These are phyloP conservation scores for Coniella vitis DNA, from an alignment of 2,329 filamentous ascomycete genomes.

Conservation along the genomic window DNA sequence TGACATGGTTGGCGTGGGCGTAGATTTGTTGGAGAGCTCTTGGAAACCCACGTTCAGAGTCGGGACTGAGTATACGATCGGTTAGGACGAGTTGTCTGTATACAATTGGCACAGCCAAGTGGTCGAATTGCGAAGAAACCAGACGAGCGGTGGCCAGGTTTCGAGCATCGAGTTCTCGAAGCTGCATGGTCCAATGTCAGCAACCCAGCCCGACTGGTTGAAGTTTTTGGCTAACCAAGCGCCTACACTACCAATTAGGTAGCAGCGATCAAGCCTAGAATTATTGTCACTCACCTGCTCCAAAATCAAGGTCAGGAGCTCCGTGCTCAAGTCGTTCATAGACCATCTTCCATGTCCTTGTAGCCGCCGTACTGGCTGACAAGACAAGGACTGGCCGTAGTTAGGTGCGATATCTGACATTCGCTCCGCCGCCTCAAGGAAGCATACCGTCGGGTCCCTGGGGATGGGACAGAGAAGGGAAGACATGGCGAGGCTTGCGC, in stretches of 20 bases:
- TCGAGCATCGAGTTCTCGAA: constrained; percentile 30
- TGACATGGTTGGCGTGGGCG: constrained; percentile 33
- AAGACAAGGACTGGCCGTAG: constrained; percentile 17
- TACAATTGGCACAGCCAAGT: constrained; percentile 35
- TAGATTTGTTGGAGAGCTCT: constrained; percentile 29
- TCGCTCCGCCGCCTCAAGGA: constrained; percentile 13
- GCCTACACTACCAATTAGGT: too few relatives aligned
- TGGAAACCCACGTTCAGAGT: constrained; percentile 28
- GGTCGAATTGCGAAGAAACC: constrained; percentile 33
- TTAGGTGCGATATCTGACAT: constrained; percentile 20
- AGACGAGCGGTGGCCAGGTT: constrained; percentile 30
- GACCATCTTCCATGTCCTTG: constrained; percentile 20
- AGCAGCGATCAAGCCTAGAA: too few relatives aligned
- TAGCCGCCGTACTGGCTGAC: not conserved
- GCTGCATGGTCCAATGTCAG: constrained; percentile 23
- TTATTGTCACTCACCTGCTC: constrained; percentile 28
- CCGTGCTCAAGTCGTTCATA: constrained; percentile 33
- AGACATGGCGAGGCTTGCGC: constrained; percentile 5
- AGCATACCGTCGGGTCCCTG: constrained; percentile 5
- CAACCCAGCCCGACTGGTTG: too few relatives aligned
- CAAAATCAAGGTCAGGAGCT: constrained; percentile 36
- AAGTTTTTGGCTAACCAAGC: too few relatives aligned
- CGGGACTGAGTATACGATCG: constrained; percentile 28
- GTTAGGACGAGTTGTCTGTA: constrained; percentile 35
- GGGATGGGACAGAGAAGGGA: not conserved